Evolutionary conservation across 1,284 basidiomycete species (phyloP), one percentile per base, ranked within the genome.

Genomic region (Retiboletus flavoniger): DNA sequence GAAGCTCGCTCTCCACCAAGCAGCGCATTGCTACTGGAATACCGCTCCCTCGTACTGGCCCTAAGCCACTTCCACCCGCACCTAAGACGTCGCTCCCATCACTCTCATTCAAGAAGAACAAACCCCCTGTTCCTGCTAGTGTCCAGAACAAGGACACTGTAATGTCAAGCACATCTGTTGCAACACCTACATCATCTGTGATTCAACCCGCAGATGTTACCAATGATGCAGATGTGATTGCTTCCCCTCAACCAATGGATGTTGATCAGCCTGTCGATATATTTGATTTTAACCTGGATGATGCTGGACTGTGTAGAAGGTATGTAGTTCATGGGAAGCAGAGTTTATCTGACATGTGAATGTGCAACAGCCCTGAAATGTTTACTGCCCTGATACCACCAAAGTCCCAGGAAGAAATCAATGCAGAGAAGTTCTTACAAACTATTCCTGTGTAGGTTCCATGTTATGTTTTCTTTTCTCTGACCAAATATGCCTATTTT

Each of bases 21-120:
- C 75, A 79, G 47, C 74, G 79, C 4, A 61, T 82, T 10, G 72
- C 72, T 28, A 71, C 74, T 45, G 71, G 70, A n/a, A 60, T 77
- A 51, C 65, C 60, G 8, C 70, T 69, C 13, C 64, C 65, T 19
- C 54, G 67, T 29, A 60, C 66, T 14, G 57, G 70, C 51, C 63
- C 70, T 1, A 60, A 68, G 24, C 55, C 69, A 3, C 61, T 66
- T 41, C 55, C 73, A 24, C 60, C 60, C 3, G 17, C 26, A 36
- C 55, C 62, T 16, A 72, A 67, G 53, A 67, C 55, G 40, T 51
- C 65, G n/a, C 50, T 71, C 16, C 46, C 58, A 35, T 36, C 57
- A n/a, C 67, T 79, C 14, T 75, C 66, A 36, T 78, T 82, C 60
- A 81, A 75, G 65, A 82, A 78, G 60, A 73, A 60, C 29, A 71